Evolutionary conservation across 768 basidiomycete species (phyloP).

Genomic region (Gautieria morchelliformis): DNA sequence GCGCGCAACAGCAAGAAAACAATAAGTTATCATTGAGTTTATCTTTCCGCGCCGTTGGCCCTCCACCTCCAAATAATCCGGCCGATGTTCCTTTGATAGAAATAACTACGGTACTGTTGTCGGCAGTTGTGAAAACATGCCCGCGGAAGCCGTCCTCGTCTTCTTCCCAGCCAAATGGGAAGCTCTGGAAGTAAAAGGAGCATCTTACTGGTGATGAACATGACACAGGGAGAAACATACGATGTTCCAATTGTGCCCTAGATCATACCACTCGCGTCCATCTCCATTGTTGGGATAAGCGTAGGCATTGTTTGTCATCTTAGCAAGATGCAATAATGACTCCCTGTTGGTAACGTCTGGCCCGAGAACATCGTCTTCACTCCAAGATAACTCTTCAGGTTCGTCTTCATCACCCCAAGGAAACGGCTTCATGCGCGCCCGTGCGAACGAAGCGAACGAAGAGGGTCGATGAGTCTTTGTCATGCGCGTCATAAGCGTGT

Average conservation of each 20-base stretch:
- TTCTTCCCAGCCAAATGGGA: constrained; percentile 85
- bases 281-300: constrained; percentile 29
- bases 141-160: constrained; percentile 87
- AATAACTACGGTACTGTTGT: constrained; percentile 80
- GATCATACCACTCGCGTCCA: constrained; percentile 60
- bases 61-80: constrained; percentile 58
- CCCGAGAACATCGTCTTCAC: constrained; percentile 47
- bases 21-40: constrained; percentile 93
- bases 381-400: constrained; percentile 45
- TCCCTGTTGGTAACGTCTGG: constrained; percentile 69
- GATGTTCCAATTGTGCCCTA: constrained; percentile 52
- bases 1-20: constrained; percentile 93
- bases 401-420: constrained; percentile 19
- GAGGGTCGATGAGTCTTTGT: constrained; percentile 38
- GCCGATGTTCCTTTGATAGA: constrained; percentile 93
- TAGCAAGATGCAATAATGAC: constrained; percentile 68
- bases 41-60: constrained; percentile 80
- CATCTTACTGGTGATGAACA: background rate
- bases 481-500: constrained; percentile 31
- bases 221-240: constrained; percentile 25
- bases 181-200: constrained; percentile 29
- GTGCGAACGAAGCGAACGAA: constrained; percentile 27
- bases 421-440: constrained; percentile 29
- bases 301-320: constrained; percentile 89
- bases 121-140: constrained; percentile 67